A percentile compares a stretch with the other conserved stretches of the same genome.
Conservation (phyloP, 1,284 basidiomycete genomes). For the Exsudoporus floridanus region DNA sequence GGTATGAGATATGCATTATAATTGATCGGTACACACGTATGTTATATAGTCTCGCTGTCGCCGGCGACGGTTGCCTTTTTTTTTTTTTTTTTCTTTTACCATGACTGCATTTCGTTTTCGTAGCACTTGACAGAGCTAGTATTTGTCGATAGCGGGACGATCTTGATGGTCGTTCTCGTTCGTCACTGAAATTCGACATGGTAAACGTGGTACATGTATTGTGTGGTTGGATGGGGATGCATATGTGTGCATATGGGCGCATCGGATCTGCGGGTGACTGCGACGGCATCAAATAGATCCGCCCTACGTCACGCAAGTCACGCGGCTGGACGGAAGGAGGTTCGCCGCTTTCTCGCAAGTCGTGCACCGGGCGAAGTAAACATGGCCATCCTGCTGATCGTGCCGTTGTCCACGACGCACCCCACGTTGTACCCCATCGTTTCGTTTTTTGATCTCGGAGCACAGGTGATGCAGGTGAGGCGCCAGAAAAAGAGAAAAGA, state of each 20-base stretch:
- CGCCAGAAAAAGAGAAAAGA: not conserved
- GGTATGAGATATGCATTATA: constrained; percentile 32
- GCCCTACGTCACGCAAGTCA: too few species aligned
- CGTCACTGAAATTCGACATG: constrained; percentile 9
- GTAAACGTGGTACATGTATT: constrained; percentile 5
- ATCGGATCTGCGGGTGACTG: too few species aligned
- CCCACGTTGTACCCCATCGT: constrained; percentile 5
- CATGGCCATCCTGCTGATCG: not conserved
- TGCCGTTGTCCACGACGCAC: constrained; percentile 13
- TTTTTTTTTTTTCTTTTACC: constrained; percentile 8
- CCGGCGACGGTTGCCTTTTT: constrained; percentile 13
- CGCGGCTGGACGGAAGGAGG: too few species aligned
- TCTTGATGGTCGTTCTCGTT: constrained; percentile 15
- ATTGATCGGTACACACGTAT: constrained; percentile 23
- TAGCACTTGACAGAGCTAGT: constrained; percentile 21
- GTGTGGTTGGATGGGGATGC: not conserved
- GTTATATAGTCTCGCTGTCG: constrained; percentile 30
- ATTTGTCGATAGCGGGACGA: constrained; percentile 1
- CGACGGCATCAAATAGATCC: too few species aligned
- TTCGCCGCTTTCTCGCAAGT: too few species aligned
- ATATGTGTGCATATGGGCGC: not conserved
- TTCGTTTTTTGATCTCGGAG: not conserved
- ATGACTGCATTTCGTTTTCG: constrained; percentile 10
- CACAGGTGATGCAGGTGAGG: too few species aligned
- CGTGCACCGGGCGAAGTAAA: too few species aligned